Evolutionary conservation across 768 basidiomycete genomes (phyloP).

Genomic region (Suillus discolor): DNA sequence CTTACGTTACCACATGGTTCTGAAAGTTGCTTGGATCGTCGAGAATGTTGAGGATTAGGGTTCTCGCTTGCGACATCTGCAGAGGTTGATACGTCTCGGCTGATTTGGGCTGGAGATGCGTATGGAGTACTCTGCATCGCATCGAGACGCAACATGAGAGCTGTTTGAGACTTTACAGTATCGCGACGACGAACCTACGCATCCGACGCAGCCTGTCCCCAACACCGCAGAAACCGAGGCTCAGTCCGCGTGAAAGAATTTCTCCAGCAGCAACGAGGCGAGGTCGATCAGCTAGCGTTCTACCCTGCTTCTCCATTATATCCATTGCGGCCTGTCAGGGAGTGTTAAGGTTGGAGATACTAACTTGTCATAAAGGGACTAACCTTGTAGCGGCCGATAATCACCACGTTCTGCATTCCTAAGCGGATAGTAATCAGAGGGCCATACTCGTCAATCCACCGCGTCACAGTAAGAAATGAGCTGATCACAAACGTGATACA

Average conservation of each 20-base stretch:
- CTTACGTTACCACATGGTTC: neutral
- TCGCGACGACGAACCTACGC: neutral
- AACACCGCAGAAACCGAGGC: neutral
- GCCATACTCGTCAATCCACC: neutral
- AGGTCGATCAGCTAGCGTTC: neutral
- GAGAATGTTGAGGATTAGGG: neutral
- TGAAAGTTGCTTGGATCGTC: neutral
- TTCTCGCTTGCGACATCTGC: neutral
- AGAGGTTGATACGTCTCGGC: neutral
- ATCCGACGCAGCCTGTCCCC: neutral
- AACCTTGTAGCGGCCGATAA: neutral
- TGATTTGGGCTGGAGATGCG: neutral
- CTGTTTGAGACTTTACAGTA: neutral
- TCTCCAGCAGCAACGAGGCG: neutral
- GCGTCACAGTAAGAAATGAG: neutral
- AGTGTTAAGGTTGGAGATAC: neutral
- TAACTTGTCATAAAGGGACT: neutral
- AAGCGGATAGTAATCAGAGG: neutral
- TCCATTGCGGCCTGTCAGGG: neutral
- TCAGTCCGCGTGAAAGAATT: neutral
- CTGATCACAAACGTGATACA: neutral
- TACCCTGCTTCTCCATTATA: constrained; percentile 1
- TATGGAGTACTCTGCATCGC: neutral
- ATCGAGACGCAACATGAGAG: neutral
- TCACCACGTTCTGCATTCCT: neutral